Evolutionary conservation across 2,329 filamentous ascomycete genomes (phyloP).

Genomic region (Arthrobotrys pseudoclavata): DNA sequence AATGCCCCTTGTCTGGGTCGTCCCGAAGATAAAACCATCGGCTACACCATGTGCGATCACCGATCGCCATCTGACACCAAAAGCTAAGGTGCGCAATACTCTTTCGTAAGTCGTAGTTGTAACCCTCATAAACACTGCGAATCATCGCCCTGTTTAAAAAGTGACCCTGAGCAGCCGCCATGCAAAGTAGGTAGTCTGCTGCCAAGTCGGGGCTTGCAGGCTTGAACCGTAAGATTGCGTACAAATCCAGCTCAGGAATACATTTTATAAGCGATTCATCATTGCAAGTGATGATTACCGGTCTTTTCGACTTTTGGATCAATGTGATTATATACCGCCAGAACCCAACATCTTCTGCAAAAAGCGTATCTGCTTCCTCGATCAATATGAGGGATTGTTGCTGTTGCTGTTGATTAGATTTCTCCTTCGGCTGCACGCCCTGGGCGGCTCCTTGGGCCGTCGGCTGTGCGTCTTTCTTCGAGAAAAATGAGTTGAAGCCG

Average conservation of each 20-base stretch:
- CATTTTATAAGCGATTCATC: slow-evolving; percentile 76
- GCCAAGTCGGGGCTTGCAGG: slow-evolving; percentile 77
- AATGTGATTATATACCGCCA: slow-evolving; percentile 85
- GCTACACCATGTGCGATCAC: slow-evolving; percentile 82
- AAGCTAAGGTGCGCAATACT: slow-evolving; percentile 88
- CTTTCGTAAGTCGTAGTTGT: slow-evolving; percentile 80
- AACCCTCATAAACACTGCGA: slow-evolving; percentile 77
- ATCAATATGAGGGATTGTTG: slow-evolving; percentile 95
- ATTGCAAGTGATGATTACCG: slow-evolving; percentile 95
- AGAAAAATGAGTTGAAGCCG: slow-evolving; percentile 84
- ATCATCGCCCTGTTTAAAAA: slow-evolving; percentile 77
- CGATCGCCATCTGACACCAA: slow-evolving; percentile 97
- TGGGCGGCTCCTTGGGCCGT: slow-evolving; percentile 61
- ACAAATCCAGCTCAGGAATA: slow-evolving; percentile 81
- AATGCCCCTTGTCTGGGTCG: slow-evolving; percentile 79
- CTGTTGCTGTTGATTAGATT: slow-evolving; percentile 74
- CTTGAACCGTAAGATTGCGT: slow-evolving; percentile 84
- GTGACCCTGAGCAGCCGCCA: slow-evolving; percentile 92
- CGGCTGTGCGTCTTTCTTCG: slow-evolving; percentile 67
- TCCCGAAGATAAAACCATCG: slow-evolving; percentile 90
- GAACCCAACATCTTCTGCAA: slow-evolving; percentile 95
- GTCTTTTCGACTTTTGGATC: slow-evolving; percentile 86
- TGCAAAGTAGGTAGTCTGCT: slow-evolving; percentile 82
- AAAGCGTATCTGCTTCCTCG: slow-evolving; percentile 93
- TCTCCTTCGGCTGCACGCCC: slow-evolving; percentile 60